These are phyloP conservation scores for Apiospora hydei DNA, from an alignment of 2,329 filamentous ascomycete species.

Conservation along the genomic window DNA sequence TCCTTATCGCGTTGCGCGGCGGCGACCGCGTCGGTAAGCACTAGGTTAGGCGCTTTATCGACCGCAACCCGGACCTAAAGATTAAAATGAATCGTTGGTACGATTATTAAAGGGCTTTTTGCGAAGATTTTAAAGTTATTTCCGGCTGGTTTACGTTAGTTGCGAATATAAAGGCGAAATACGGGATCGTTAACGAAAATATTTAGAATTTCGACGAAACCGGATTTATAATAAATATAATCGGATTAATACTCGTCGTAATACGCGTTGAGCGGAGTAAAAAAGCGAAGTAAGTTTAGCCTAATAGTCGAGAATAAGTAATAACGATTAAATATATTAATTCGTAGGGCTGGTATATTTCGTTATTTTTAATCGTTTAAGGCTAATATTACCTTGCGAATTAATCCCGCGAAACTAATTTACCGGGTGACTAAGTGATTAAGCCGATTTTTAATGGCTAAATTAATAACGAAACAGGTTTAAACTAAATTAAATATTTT, in stretches of 20 bases:
- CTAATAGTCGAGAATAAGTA: conserved; percentile 38
- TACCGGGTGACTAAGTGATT: too few relatives aligned
- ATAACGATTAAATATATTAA: conserved; percentile 34
- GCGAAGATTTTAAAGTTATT: not conserved
- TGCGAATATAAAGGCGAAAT: conserved; percentile 7
- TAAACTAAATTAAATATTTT: too few relatives aligned
- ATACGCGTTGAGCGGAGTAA: not conserved
- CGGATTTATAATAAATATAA: conserved; percentile 8
- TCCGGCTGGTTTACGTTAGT: not conserved
- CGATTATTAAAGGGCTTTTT: conserved; percentile 8
- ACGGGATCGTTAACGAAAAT: conserved; percentile 6
- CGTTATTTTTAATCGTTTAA: conserved; percentile 19
- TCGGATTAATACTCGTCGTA: not conserved
- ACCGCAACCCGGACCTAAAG: conserved; percentile 4
- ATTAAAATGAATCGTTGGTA: conserved; percentile 4
- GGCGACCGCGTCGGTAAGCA: conserved; percentile 3
- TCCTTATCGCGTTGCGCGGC: not conserved
- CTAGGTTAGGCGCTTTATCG: conserved; percentile 15
- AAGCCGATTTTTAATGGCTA: too few relatives aligned
- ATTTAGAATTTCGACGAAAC: conserved; percentile 22
- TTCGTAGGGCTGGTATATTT: conserved; percentile 28
- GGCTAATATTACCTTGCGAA: too few relatives aligned
- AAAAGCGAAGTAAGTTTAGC: not conserved
- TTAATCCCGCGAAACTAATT: too few relatives aligned
- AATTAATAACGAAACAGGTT: too few relatives aligned